Base-by-base conservation (phyloP, 805 yeast genomes). In the Kuraishia floccosa region DNA sequence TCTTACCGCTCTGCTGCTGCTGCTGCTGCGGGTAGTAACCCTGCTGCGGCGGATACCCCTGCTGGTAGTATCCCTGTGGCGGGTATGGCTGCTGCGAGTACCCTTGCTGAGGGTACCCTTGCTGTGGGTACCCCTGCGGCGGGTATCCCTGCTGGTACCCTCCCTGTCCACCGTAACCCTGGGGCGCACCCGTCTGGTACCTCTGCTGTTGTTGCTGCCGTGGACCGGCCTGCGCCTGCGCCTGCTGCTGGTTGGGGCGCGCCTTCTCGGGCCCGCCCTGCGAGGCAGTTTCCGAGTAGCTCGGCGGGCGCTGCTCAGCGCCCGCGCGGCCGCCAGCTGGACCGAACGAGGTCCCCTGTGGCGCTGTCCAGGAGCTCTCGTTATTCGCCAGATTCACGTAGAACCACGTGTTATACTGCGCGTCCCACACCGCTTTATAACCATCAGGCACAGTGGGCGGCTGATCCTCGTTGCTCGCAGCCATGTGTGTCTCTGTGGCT, bases 301-400 rank as follows among this genome's bases (percentile, higher is more conserved):
- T n/a, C 17, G 27, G 9, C 17, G 27, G 14, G 27, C 27, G 5
- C 14, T 17, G 7, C 25, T 10, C n/a, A 14, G 13, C 11, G 28
- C 6, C 28, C 39, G 33, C 14, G 6, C 40, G 30, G 7, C 57
- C 52, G 48, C 68, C 67, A 2, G 41, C 49, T 0, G 83, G 71
- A 1, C 79, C 79, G 8, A 37, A 11, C 96, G 96, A 10, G 76
- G 72, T 32, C 83, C 94, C 97, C 97, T 89, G 52, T 86, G 96
- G 0, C 95, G 83, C 41, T 72, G 60, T 36, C 81, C 78, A 10
- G 83, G n/a, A n/a, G n/a, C n/a, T n/a, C n/a, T n/a, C n/a, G n/a
- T n/a, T n/a, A n/a, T n/a, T 70, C 11, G 63, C 46, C 39, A 81
- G 56, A 43, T 85, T 63, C n/a, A 89, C 94, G 46, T 76, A 89